Evolutionary conservation across 345 rosid species (phyloP), one percentile per base, ranked within the genome.

Genomic region (Boechera stricta): DNA sequence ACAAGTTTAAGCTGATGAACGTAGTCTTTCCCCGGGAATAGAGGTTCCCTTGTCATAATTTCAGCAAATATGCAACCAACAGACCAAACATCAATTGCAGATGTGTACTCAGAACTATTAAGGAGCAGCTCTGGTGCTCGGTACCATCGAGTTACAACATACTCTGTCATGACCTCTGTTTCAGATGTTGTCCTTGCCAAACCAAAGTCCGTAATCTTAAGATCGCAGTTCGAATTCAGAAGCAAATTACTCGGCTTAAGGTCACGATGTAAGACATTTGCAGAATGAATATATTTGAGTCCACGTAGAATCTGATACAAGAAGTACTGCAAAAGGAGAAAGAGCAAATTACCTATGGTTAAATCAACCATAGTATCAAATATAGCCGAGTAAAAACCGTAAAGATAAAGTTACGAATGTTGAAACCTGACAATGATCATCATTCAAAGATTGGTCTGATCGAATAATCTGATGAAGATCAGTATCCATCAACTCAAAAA

Each of bases 11-110:
- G 83, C 85, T 87, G 90, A 75, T 87, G 88, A 16, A 83, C 87
- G 47, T 85, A 85, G 47, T 87, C 90, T 79, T 73, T 87, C 15
- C 88, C 90, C 3, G 90, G 90, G 73, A 87, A 87, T 7, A 87
- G 59, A 36, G 90, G 88, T 15, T 83, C 79, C 0, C 87, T 52
- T 6, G 86, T 85, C 85, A 83, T 73, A 24, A 87, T 85, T 59
- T 87, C 90, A 41, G 83, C 88, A 73, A 87, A 81, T 78, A 87
- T 85, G 75, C 90, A 87, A 54, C 90, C 90, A 77, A 85, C 87
- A 55, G 90, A 85, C 90, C 90, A 87, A n/a, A 87, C 84, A 80
- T 87, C 90, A 62, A 85, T 87, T 0, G 90, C 87, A 71, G 85
- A 84, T 44, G 90, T 85, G 66, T 85, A 87, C 63, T 85, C 88